Evolutionary conservation across 371 early-diverging fungal genomes (phyloP), one percentile per base, ranked within the genome.

Genomic region (Entomophthora muscae): DNA sequence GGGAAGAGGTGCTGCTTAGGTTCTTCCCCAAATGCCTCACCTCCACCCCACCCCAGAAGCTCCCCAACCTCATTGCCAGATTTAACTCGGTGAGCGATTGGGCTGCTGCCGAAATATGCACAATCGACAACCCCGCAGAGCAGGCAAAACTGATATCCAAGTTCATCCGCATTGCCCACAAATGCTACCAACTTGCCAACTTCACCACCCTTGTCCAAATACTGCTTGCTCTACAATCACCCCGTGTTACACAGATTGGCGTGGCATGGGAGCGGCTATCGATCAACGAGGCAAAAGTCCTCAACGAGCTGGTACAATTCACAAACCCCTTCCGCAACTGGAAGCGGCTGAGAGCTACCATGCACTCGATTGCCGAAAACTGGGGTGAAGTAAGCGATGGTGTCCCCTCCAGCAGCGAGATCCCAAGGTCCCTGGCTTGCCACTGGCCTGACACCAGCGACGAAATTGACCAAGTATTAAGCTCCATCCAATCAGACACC

Each of bases 131-230:
- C n/a, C 5, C 26, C n/a, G 54, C 21, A n/a, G 3, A 53, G 23
- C 54, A 53, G n/a, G 54, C 26, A n/a, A n/a, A 72, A 17, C 63
- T 75, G 22, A 61, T 79, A 7, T 73, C 79, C 65, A 72, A 74
- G 63, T 72, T 80, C 24, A 76, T 80, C 32, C 73, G 71, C 53
- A 67, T 77, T 26, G 81, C 82, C 7, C 74, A 79, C 57, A 68
- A 72, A 53, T 83, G 83, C 65, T 64, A 76, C 29, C 73, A 72
- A 27, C 70, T 72, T 52, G 68, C 74, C 66, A 83, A 83, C 68
- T 83, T 76, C 71, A 77, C 76, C 62, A 78, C 78, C 2, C 70
- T 71, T 13, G 78, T 82, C 68, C 81, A 83, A 72, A 78, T 83
- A 58, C 78, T 76, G 1, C 77, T 78, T 31, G 83, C 78, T 1